These are phyloP conservation scores for Scheffersomyces lignicola DNA, from an alignment of 1,139 yeast genomes.

Conservation along the genomic window DNA sequence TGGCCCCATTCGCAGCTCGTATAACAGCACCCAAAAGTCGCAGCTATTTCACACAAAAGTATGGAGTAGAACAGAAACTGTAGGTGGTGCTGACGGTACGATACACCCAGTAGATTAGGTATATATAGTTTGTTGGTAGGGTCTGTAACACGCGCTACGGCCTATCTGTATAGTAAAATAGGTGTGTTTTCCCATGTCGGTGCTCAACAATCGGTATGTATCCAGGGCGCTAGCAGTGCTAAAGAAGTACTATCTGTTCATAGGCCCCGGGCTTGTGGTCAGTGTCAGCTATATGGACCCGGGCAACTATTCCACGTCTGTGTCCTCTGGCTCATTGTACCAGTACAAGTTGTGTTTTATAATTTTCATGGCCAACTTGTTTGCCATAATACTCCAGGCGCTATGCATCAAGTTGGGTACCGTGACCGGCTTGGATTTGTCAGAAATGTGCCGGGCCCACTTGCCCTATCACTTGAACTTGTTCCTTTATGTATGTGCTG, in stretches of 20 bases:
- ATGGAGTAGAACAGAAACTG: too few relatives aligned
- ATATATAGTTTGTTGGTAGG: too few relatives aligned
- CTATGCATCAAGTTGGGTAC: constrained; percentile 76
- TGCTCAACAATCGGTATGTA: not conserved
- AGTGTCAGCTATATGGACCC: constrained; percentile 83
- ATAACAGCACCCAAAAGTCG: too few relatives aligned
- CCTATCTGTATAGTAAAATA: too few relatives aligned
- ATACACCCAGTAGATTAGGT: too few relatives aligned
- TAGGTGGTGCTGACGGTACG: too few relatives aligned
- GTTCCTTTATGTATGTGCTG: constrained; percentile 62
- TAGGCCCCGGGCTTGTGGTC: constrained; percentile 81
- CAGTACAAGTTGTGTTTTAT: constrained; percentile 64
- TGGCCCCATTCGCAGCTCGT: too few relatives aligned
- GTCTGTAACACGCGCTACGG: too few relatives aligned
- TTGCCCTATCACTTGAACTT: constrained; percentile 59
- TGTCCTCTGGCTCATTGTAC: constrained; percentile 74
- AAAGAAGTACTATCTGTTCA: constrained; percentile 55
- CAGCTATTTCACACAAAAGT: too few relatives aligned
- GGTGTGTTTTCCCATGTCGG: too few relatives aligned
- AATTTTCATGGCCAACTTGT: constrained; percentile 61
- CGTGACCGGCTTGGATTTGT: constrained; percentile 74
- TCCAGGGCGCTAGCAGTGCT: constrained; percentile 9
- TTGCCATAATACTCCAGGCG: constrained; percentile 72
- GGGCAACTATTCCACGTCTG: constrained; percentile 79
- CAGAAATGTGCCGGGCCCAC: constrained; percentile 71